Evolutionary conservation across 208 protist species (phyloP).

Genomic region (Trypanosoma platydactyli): DNA sequence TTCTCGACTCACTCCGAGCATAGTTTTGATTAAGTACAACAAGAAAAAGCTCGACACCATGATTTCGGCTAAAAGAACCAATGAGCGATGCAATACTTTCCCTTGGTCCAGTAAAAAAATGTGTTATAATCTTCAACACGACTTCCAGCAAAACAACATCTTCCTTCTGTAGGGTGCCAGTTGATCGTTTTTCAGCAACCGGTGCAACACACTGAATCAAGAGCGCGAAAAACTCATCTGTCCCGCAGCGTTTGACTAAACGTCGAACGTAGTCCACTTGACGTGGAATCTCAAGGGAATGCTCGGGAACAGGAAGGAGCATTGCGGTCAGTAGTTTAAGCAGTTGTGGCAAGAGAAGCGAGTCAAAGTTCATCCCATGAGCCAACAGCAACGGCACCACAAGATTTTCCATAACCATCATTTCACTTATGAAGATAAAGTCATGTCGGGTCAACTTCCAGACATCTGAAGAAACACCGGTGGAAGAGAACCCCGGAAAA

Average conservation of each 20-base stretch:
- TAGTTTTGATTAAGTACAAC: conserved; percentile 88
- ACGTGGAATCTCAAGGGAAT: conserved; percentile 50
- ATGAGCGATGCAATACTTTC: conserved; percentile 45
- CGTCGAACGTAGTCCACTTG: conserved; percentile 67
- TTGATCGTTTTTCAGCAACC: conserved; percentile 67
- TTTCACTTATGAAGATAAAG: conserved; percentile 77
- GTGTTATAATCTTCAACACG: conserved; percentile 64
- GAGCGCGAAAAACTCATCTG: conserved; percentile 83
- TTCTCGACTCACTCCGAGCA: conserved; percentile 34
- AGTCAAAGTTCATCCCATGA: conserved; percentile 72
- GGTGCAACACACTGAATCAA: conserved; percentile 77
- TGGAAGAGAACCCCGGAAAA: conserved; percentile 5
- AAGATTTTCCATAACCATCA: conserved; percentile 81
- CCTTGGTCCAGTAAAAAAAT: conserved; percentile 52
- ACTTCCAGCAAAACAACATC: conserved; percentile 81
- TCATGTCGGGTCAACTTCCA: conserved; percentile 39
- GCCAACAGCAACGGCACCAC: conserved; percentile 77
- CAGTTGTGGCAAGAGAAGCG: conserved; percentile 73
- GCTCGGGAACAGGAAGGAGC: conserved; percentile 63
- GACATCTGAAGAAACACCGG: conserved; percentile 11
- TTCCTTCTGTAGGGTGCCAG: conserved; percentile 39
- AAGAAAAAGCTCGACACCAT: conserved; percentile 82
- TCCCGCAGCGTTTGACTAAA: conserved; percentile 66
- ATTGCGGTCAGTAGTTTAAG: conserved; percentile 74
- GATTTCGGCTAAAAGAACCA: conserved; percentile 79